Evolutionary conservation across 176 grass and related monocot species (phyloP).

Genomic region (Rhynchospora tenuis): DNA sequence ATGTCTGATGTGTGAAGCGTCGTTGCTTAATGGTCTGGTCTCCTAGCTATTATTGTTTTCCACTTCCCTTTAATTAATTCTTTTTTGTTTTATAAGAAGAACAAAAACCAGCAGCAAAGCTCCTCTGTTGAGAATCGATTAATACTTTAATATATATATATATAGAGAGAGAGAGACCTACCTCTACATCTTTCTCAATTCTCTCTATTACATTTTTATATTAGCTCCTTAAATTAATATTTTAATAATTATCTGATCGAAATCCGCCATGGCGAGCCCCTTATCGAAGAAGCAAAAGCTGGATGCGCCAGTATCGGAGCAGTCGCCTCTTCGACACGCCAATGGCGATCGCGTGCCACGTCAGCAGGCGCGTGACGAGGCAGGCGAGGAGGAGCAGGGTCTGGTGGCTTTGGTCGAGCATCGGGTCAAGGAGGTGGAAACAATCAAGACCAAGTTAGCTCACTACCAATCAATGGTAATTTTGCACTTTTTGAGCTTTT

Average conservation of each 20-base stretch:
- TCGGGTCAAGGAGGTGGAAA: conserved; percentile 27
- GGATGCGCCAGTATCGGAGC: neutral
- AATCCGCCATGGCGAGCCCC: conserved; percentile 13
- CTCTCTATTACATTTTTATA: neutral
- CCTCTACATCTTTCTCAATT: neutral
- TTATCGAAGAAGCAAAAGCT: conserved; percentile 11
- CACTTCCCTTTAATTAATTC: neutral
- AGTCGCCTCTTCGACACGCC: neutral
- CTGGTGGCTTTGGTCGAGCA: conserved; percentile 36
- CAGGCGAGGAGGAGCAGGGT: conserved; percentile 31
- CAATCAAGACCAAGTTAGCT: conserved; percentile 27
- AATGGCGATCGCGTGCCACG: neutral
- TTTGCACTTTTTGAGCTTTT: neutral
- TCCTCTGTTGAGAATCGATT: neutral
- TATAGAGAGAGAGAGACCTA: neutral
- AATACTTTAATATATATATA: neutral
- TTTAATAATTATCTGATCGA: neutral
- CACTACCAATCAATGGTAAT: conserved; percentile 11
- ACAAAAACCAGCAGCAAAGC: neutral
- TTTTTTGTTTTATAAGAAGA: neutral
- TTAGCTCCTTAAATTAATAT: neutral
- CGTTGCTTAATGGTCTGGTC: too few relatives aligned
- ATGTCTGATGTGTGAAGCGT: too few relatives aligned
- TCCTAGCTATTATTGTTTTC: neutral
- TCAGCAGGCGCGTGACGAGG: neutral